Base-by-base conservation (phyloP, 768 basidiomycete species). In the Leccinum imitatum region DNA sequence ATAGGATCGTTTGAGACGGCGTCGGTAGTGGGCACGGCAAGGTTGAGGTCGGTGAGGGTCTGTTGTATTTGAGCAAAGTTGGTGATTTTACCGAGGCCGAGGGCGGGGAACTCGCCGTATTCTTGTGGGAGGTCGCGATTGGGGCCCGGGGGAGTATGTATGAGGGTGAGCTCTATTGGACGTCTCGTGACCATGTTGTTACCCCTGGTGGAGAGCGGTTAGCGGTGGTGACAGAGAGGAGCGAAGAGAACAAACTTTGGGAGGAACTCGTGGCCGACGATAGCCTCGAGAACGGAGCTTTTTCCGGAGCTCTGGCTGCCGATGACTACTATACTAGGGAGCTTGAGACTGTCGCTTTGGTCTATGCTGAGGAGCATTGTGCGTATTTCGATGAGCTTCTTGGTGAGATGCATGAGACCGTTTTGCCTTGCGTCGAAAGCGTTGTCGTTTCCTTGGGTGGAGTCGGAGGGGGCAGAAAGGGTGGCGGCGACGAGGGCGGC, bases 141-240 rank as follows among this genome's bases (percentile, higher is more conserved):
- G 10, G 74, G 78, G 3, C 17, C 59, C 17, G 83, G 71, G 21
- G 93, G 93, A 0, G 91, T 96, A 70, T 99, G 93, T 59, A 98
- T 88, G 52, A 99, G 87, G 3, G 97, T 99, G 60, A 99, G 85
- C 71, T 99, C 97, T 67, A 99, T 98, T 2, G 97, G 97, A 56
- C 97, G 88, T 1, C 97, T 90, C 2, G 97, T 99, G 35, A 98
- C 97, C 97, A 99, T 99, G 75, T 98, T 98, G 74, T 94, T 90
- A 57, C 97, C 97, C 77, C 96, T 98, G 69, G 17, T 35, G 4
- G 21, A 48, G 51, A 31, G 47, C 30, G 52, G 56, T 57, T 53
- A 63, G 50, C 39, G 23, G 39, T 41, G 23, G 17, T 21, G 57
- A 41, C 31, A 47, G 39, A 10, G 46, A 57, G 50, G 13, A 53